Evolutionary conservation across 768 basidiomycete species (phyloP).

Genomic region (Sporobolomyces pararoseus): DNA sequence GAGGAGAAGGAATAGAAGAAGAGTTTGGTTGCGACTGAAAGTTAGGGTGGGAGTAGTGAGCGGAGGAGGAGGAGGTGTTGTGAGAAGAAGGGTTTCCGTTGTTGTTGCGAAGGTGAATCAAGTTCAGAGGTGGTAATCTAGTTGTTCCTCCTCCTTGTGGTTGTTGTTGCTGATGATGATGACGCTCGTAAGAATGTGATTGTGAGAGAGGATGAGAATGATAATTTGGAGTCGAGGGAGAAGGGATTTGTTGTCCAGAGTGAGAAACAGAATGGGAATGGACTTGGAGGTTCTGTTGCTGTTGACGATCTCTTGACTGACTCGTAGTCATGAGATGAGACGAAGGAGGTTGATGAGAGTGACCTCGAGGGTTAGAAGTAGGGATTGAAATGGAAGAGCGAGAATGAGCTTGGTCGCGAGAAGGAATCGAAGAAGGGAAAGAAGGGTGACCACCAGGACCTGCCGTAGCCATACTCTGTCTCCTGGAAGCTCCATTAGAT

Average conservation of each 20-base stretch:
- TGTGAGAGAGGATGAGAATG: no score
- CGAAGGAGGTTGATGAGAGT: conserved; percentile 10
- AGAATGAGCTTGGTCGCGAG: not conserved
- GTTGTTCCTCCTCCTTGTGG: no score
- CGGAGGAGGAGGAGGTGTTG: not conserved
- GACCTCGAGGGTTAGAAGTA: not conserved
- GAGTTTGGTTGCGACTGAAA: conserved; percentile 1
- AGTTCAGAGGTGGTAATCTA: no score
- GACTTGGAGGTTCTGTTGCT: not conserved
- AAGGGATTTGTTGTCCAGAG: not conserved
- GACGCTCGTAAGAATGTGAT: no score
- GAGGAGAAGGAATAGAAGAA: not conserved
- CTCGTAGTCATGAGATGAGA: not conserved
- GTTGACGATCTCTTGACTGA: not conserved
- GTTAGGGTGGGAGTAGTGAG: not conserved
- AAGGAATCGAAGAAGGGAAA: not conserved
- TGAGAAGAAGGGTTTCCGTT: not conserved
- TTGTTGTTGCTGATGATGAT: no score
- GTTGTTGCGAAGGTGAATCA: not conserved
- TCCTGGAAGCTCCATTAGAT: no score
- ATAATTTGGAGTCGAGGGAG: no score
- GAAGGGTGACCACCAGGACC: not conserved
- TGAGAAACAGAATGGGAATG: conserved; percentile 1
- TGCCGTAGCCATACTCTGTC: not conserved
- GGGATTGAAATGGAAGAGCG: not conserved